These are phyloP conservation scores for Penicillium desertorum DNA, from an alignment of 495 filamentous ascomycete species.

Conservation along the genomic window DNA sequence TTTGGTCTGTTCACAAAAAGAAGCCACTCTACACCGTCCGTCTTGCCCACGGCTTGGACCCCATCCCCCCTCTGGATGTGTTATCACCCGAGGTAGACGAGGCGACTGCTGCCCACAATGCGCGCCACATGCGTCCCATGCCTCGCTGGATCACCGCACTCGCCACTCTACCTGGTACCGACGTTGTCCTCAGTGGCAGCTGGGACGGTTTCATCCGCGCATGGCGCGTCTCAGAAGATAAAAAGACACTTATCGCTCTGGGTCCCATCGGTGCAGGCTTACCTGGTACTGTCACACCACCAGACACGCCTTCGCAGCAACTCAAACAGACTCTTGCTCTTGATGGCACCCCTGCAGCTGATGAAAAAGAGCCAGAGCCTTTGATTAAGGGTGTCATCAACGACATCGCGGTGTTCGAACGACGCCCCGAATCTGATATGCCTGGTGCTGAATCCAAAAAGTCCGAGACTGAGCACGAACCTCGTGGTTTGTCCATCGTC, in stretches of 20 bases:
- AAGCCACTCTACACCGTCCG: constrained; percentile 82
- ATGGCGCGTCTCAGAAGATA: constrained; percentile 84
- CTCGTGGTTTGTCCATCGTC: constrained; percentile 74
- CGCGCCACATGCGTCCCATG: constrained; percentile 41
- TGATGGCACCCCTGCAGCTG: constrained; percentile 22
- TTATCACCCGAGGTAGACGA: constrained; percentile 67
- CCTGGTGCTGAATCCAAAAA: constrained; percentile 42
- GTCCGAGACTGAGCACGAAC: constrained; percentile 45
- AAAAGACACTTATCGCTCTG: constrained; percentile 69
- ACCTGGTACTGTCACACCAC: constrained; percentile 18
- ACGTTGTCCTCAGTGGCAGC: constrained; percentile 83
- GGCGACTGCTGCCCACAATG: constrained; percentile 57
- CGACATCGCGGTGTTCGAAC: constrained; percentile 79
- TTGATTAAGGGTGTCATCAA: constrained; percentile 76
- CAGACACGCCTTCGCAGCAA: constrained; percentile 42
- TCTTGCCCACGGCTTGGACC: constrained; percentile 80
- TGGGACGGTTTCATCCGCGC: constrained; percentile 88
- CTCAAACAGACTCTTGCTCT: constrained; percentile 37
- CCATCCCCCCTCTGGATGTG: constrained; percentile 60
- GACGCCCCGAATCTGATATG: constrained; percentile 37
- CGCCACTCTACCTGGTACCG: constrained; percentile 78
- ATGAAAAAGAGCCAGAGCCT: constrained; percentile 25
- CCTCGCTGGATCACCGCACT: constrained; percentile 91
- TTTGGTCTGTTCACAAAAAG: constrained; percentile 95
- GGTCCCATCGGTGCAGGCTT: constrained; percentile 59